phyloP scores from a whole-genome alignment of 495 filamentous ascomycete genomes.

The Tuber calosporum region DNA sequence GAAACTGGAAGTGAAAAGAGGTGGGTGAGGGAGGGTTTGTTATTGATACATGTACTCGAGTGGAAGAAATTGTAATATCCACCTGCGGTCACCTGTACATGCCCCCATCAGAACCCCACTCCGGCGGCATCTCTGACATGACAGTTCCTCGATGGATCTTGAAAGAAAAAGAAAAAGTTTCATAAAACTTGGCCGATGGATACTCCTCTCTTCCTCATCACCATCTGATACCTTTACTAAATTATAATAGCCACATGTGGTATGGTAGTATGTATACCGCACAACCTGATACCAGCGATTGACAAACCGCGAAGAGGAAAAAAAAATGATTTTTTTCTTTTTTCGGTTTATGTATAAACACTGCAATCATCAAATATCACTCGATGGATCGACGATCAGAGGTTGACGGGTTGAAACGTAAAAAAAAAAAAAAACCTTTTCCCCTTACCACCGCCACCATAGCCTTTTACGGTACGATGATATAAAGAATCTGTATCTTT shows the following conservation, averaged over 20 bases:
- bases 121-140: background rate
- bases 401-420: conserved; percentile 14
- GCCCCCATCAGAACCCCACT: background rate
- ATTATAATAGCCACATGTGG: no score
- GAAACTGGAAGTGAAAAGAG: no score
- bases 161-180: no score
- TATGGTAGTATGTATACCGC: no score
- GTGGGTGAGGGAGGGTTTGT: background rate
- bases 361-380: background rate
- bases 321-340: no score
- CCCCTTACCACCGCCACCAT: background rate
- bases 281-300: background rate
- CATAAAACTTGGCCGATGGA: background rate
- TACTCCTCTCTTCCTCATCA: background rate
- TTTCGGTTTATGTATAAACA: no score
- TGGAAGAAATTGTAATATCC: background rate
- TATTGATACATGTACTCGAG: no score
- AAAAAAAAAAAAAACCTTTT: background rate
- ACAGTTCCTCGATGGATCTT: background rate
- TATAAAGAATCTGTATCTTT: background rate
- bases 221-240: background rate
- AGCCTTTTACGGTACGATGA: no score
- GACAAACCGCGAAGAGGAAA: background rate
- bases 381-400: background rate
- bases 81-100: background rate